Evolutionary conservation across 441 rosid genomes (phyloP).

Genomic region (Erodium trifolium): DNA sequence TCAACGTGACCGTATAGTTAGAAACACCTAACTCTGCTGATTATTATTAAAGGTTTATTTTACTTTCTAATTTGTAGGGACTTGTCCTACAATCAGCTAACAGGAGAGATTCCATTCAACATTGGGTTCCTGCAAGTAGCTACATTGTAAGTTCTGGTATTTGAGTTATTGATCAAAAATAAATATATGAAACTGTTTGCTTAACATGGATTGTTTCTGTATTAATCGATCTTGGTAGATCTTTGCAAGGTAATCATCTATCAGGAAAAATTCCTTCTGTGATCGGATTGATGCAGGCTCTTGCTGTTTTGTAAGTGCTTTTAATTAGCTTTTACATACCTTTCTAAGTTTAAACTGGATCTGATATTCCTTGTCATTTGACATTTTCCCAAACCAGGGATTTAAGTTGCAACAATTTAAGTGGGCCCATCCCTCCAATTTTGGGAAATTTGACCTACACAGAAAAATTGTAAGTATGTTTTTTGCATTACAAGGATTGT

Average conservation of each 20-base stretch:
- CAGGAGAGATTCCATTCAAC: conserved; percentile 81
- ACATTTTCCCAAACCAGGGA: conserved; percentile 37
- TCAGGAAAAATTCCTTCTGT: conserved; percentile 81
- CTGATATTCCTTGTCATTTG: background rate
- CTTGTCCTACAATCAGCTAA: conserved; percentile 68
- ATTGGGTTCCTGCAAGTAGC: conserved; percentile 52
- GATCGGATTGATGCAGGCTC: conserved; percentile 92
- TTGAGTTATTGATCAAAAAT: background rate
- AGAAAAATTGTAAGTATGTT: conserved; percentile 62
- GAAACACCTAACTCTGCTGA: background rate
- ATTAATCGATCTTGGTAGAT: conserved; percentile 31
- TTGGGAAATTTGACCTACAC: conserved; percentile 84
- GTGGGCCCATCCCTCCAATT: conserved; percentile 74
- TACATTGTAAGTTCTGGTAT: conserved; percentile 52
- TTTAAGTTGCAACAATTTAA: conserved; percentile 74
- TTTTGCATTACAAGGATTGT: background rate
- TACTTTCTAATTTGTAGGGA: conserved; percentile 37
- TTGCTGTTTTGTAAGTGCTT: conserved; percentile 75
- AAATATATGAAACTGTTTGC: background rate
- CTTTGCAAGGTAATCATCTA: conserved; percentile 81
- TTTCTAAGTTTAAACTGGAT: background rate
- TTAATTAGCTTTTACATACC: background rate
- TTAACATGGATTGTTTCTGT: background rate
- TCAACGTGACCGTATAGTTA: too few relatives aligned
- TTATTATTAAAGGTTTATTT: background rate